Percentiles rank a stretch among this genome's conserved stretches.
Evolutionary conservation across 129 eudicot species (phyloP).

Genomic region (Flaveria ramosissima): DNA sequence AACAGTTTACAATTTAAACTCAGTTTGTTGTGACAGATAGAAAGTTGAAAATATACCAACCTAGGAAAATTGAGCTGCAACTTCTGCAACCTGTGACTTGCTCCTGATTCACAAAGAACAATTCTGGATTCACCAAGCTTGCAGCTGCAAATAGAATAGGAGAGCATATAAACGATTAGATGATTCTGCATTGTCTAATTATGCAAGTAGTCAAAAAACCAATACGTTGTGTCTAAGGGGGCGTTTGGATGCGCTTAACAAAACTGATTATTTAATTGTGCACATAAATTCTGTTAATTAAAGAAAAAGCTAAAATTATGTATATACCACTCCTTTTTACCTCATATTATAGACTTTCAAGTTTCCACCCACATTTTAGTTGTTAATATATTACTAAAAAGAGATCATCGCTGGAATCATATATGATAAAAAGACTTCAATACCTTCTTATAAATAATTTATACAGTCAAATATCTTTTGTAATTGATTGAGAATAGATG

Average conservation of each 20-base stretch:
- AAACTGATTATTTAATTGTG: not conserved
- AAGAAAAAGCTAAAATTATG: not conserved
- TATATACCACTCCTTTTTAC: not conserved
- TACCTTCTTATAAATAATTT: no score
- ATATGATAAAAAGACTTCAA: no score
- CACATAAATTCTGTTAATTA: not conserved
- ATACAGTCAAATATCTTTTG: not conserved
- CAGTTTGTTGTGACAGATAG: not conserved
- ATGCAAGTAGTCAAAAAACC: not conserved
- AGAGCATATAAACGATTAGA: not conserved
- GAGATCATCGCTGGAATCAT: not conserved
- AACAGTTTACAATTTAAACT: not conserved
- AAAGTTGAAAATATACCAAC: constrained; percentile 41
- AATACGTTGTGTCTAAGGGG: not conserved
- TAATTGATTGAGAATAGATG: not conserved
- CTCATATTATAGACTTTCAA: not conserved
- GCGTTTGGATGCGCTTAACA: not conserved
- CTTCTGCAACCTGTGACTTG: constrained; percentile 86
- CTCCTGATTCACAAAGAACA: constrained; percentile 82
- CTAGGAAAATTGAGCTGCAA: constrained; percentile 96
- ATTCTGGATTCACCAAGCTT: constrained; percentile 95
- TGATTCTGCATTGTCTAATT: constrained; percentile 3
- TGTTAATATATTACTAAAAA: not conserved
- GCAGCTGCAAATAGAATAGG: constrained; percentile 53
- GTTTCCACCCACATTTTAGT: not conserved